Base-by-base conservation (phyloP, 805 yeast genomes). In the Starmera dryadoides region DNA sequence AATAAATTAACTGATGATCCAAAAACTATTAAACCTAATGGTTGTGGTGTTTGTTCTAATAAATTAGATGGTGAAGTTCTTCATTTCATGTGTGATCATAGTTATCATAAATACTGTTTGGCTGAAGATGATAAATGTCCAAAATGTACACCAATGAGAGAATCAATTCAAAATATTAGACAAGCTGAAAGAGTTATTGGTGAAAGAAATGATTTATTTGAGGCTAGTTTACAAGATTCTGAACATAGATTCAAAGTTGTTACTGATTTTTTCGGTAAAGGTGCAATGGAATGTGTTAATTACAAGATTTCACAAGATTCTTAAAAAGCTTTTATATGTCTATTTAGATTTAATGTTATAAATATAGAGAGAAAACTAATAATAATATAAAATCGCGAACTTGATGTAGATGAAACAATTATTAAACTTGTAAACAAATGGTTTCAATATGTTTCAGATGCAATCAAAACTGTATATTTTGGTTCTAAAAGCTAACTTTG, bases 11-110 rank as follows among this genome's bases (percentile, higher is more conserved):
- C 39, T 55, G 41, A 47, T 3, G 46, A 43, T 2, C 53, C 62
- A 39, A 42, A 63, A 63, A 48, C 79, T 73, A 8, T 70, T 60
- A 47, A 71, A 31, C 48, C 50, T 3, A 43, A 45, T 0, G 45
- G 38, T 10, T 55, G 58, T 41, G 48, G 48, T 15, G 43, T 52
- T 1, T 55, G 58, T 21, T 42, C 51, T 5, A 50, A 45, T 36
- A 69, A 74, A 11, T 61, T 91, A 17, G 94, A 86, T 42, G 68
- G 80, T 32, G 97, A 98, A 0, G 72, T 81, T 3, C 75, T 85
- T 1, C 94, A 86, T 50, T 93, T 91, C 64, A 75, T 78, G 46
- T 93, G 98, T 63, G 71, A 72, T 23, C 98, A 93, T 53, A 77
- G 93, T 3, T 88, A 77, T 54, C 98, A 93, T 54, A 85, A 82